phyloP scores from a whole-genome alignment of 148 eudicot species.

The Chenopodium berlandieri region DNA sequence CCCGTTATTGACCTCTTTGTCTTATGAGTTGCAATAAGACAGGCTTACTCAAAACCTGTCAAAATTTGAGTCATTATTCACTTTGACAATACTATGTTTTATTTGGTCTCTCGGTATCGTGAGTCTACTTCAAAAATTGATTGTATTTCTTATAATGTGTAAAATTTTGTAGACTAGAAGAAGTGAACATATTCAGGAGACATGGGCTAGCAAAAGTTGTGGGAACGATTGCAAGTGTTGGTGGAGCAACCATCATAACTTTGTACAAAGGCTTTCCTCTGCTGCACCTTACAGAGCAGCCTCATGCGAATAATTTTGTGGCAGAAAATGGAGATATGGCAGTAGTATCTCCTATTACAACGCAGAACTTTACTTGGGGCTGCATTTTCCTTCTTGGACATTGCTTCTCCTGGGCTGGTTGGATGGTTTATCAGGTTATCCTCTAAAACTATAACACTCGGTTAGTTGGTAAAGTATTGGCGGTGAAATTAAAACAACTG shows the following conservation, averaged over 20 bases:
- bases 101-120: too few species aligned
- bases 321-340: conserved; percentile 6
- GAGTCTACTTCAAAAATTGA: not conserved
- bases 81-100: too few species aligned
- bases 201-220: conserved; percentile 73
- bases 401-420: conserved; percentile 88
- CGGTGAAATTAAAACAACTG: not conserved
- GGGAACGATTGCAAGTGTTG: conserved; percentile 77
- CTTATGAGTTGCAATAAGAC: too few species aligned
- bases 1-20: too few species aligned
- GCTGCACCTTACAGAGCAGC: conserved; percentile 21
- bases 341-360: conserved; percentile 14
- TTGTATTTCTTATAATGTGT: not conserved
- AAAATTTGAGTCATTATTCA: too few species aligned
- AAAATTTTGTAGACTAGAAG: conserved; percentile 46
- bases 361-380: conserved; percentile 64
- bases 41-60: too few species aligned
- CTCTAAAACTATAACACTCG: too few species aligned
- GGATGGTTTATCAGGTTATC: conserved; percentile 76
- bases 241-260: conserved; percentile 76
- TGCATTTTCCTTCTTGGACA: conserved; percentile 69
- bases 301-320: conserved; percentile 8
- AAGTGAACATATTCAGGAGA: conserved; percentile 44
- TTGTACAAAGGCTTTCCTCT: conserved; percentile 71
- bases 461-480: not conserved